These are phyloP conservation scores for Alnus glutinosa DNA, from an alignment of 306 rosid species.

Conservation along the genomic window DNA sequence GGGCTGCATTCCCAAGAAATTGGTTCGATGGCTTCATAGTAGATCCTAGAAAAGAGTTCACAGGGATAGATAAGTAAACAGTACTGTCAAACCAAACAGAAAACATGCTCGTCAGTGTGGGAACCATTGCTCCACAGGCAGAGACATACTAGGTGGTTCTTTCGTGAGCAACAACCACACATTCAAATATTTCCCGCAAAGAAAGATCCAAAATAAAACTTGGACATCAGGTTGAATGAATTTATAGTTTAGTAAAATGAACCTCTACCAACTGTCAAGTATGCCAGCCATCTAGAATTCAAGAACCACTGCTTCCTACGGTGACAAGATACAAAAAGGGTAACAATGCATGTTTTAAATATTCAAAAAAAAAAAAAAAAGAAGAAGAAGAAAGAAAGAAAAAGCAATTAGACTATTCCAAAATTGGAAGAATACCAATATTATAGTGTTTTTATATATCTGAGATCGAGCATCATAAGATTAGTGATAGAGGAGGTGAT, in stretches of 20 bases:
- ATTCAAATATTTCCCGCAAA: neutral
- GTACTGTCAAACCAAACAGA: neutral
- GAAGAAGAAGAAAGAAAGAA: neutral
- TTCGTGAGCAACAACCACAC: neutral
- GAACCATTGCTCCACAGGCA: slow-evolving; percentile 4
- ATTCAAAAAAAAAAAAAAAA: neutral
- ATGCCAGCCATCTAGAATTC: slow-evolving; percentile 6
- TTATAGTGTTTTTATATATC: neutral
- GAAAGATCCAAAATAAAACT: neutral
- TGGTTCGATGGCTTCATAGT: slow-evolving; percentile 40
- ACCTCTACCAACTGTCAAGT: neutral
- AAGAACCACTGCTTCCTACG: neutral
- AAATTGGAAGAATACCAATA: neutral
- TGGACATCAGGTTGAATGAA: neutral
- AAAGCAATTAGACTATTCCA: neutral
- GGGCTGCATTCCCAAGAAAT: slow-evolving; percentile 38
- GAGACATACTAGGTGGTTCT: neutral
- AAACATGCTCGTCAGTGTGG: neutral
- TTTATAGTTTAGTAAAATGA: neutral
- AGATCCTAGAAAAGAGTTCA: slow-evolving; percentile 38
- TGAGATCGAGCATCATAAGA: neutral
- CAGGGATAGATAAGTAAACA: slow-evolving; percentile 6
- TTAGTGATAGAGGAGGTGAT: neutral
- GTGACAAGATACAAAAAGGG: neutral
- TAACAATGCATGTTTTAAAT: neutral